Conservation (phyloP, 352 stramenopile species). For the Pythium diclinum region DNA sequence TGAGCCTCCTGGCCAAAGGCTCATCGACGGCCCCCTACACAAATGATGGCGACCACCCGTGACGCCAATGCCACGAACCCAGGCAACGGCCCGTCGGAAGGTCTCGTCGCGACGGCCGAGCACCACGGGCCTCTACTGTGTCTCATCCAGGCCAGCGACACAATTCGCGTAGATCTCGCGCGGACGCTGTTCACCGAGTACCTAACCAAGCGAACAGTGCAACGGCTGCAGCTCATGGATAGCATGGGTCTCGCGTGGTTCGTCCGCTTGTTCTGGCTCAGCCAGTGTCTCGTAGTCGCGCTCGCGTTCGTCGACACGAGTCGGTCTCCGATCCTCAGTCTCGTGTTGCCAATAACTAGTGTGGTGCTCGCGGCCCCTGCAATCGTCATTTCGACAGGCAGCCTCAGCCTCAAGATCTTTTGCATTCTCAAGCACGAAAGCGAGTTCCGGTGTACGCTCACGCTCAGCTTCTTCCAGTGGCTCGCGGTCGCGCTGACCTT, state of each 20-base stretch:
- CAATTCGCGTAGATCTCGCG: constrained; percentile 10
- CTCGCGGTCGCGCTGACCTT: constrained; percentile 16
- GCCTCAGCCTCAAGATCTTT: constrained; percentile 25
- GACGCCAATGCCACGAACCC: background rate
- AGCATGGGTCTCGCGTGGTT: background rate
- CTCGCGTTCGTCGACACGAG: constrained; percentile 20
- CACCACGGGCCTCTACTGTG: background rate
- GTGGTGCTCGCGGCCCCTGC: constrained; percentile 22
- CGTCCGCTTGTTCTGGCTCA: constrained; percentile 13
- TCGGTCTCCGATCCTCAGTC: background rate
- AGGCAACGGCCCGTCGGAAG: constrained; percentile 10
- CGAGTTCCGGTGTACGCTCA: constrained; percentile 28
- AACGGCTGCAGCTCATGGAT: background rate
- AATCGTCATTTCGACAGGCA: constrained; percentile 15
- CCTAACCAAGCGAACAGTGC: background rate
- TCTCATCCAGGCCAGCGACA: constrained; percentile 2
- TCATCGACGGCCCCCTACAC: too few species aligned
- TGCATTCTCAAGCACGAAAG: constrained; percentile 15
- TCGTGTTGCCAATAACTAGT: background rate
- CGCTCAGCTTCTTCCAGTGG: constrained; percentile 34
- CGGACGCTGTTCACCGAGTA: constrained; percentile 9
- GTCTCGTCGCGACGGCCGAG: constrained; percentile 10
- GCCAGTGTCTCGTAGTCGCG: constrained; percentile 8
- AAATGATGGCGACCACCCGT: background rate
- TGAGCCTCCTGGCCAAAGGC: too few species aligned